phyloP scores from a whole-genome alignment of 179 eudicot species.

The Nepenthes alata region DNA sequence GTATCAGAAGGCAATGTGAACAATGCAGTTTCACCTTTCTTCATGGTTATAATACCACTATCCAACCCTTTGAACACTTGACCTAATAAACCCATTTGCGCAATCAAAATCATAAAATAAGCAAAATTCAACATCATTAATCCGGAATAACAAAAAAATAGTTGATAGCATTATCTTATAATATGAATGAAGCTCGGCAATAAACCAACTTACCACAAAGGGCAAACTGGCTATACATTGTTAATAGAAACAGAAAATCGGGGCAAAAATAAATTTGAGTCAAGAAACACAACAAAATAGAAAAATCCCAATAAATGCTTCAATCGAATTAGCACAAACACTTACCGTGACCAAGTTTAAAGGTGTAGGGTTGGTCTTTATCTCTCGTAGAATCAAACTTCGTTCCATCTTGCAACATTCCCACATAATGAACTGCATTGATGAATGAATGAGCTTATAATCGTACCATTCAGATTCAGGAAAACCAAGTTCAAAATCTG shows the following conservation, averaged over 20 bases:
- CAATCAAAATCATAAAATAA: too few relatives aligned
- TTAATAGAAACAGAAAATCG: too few relatives aligned
- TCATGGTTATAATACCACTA: constrained; percentile 44
- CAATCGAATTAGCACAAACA: background rate
- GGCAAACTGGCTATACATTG: too few relatives aligned
- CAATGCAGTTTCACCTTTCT: constrained; percentile 43
- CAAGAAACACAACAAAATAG: too few relatives aligned
- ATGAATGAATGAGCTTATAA: background rate
- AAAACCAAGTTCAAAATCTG: background rate
- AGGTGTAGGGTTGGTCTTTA: constrained; percentile 24
- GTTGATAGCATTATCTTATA: too few relatives aligned
- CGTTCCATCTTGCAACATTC: constrained; percentile 39
- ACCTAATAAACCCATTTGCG: constrained; percentile 17
- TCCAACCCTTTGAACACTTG: constrained; percentile 31
- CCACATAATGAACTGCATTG: constrained; percentile 44
- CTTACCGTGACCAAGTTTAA: constrained; percentile 46
- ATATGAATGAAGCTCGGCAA: too few relatives aligned
- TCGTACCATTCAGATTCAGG: background rate
- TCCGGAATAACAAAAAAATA: too few relatives aligned
- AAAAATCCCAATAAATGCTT: too few relatives aligned
- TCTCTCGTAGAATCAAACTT: constrained; percentile 30
- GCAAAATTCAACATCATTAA: too few relatives aligned
- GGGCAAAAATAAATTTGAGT: too few relatives aligned
- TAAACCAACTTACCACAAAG: too few relatives aligned
- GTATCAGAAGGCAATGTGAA: constrained; percentile 43